Evolutionary conservation across 805 yeast species (phyloP), one percentile per base, ranked within the genome.

Genomic region (Jamesozyma jinghongensis): DNA sequence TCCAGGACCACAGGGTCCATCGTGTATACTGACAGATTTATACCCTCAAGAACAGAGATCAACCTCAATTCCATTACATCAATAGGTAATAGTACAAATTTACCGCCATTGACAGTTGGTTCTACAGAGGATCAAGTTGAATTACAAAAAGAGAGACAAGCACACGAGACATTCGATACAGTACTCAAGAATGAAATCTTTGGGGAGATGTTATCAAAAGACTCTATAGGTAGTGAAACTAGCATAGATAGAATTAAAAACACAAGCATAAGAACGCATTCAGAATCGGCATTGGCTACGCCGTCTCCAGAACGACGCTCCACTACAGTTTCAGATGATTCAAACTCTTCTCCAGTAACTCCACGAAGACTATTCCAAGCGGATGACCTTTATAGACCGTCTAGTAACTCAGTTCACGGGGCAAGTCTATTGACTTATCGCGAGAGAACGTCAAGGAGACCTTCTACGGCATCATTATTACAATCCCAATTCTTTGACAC

Each of bases 161-260:
- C 96, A 4, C 85, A 85, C 57, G 68, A 82, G 48, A 85, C 95
- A 0, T 92, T 88, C 61, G 80, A 88, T 41, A 78, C 90, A 0
- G 84, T 92, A 2, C 65, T 92, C 36, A 82, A 84, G 51, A 84
- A 94, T 27, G 98, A 92, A 59, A 65, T 92, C 28, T 92, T 92
- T 67, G 97, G 97, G 13, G 92, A 82, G 55, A 76, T 83, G 45
- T 76, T 85, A 3, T 85, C 88, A 4, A 69, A 49, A 36, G 59
- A 52, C 42, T 42, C 57, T 14, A 49, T 53, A 5, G 56, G 57
- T 3, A 53, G 56, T 12, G 66, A 62, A 19, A 49, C 57, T n/a
- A 53, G 52, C 34, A 56, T 61, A n/a, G 60, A 56, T 26, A 56
- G 51, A 32, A 57, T 58, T 18, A 51, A 53, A 33, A 52, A 51